Percentiles rank a stretch among this genome's conserved stretches.
phyloP scores from a whole-genome alignment of 495 filamentous ascomycete genomes.

The Rhizodiscina lignyota region DNA sequence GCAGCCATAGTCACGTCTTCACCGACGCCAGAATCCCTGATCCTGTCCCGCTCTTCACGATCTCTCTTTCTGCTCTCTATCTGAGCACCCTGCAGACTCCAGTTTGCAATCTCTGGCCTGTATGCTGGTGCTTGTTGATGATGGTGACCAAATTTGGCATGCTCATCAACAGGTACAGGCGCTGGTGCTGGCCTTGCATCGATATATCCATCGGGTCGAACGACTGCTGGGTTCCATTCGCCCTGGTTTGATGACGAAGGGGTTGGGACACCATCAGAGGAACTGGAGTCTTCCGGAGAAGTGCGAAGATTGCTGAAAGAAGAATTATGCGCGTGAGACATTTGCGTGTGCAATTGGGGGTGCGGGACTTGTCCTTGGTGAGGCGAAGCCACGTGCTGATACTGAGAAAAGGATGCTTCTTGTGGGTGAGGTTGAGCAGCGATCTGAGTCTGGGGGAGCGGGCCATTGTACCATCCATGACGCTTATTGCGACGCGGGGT shows the following conservation, averaged over 20 bases:
- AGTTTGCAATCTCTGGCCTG: too few species aligned
- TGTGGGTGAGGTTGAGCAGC: background rate
- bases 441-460: conserved; percentile 20
- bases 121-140: too few species aligned
- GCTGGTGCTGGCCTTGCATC: conserved; percentile 31
- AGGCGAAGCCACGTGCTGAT: too few species aligned
- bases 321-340: too few species aligned
- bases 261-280: conserved; percentile 52
- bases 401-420: background rate
- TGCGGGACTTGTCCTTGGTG: too few species aligned
- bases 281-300: conserved; percentile 57
- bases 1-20: too few species aligned
- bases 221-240: conserved; percentile 48
- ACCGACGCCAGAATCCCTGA: too few species aligned
- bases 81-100: too few species aligned
- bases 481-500: conserved; percentile 44
- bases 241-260: conserved; percentile 39
- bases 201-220: conserved; percentile 45
- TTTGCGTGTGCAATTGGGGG: too few species aligned
- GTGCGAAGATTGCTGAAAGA: conserved; percentile 40
- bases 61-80: too few species aligned
- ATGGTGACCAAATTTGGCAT: too few species aligned
- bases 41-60: conserved; percentile 7
- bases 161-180: too few species aligned
- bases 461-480: conserved; percentile 54